These are phyloP conservation scores for Ustilago loliicola DNA, from an alignment of 1,284 basidiomycete species.

Conservation along the genomic window DNA sequence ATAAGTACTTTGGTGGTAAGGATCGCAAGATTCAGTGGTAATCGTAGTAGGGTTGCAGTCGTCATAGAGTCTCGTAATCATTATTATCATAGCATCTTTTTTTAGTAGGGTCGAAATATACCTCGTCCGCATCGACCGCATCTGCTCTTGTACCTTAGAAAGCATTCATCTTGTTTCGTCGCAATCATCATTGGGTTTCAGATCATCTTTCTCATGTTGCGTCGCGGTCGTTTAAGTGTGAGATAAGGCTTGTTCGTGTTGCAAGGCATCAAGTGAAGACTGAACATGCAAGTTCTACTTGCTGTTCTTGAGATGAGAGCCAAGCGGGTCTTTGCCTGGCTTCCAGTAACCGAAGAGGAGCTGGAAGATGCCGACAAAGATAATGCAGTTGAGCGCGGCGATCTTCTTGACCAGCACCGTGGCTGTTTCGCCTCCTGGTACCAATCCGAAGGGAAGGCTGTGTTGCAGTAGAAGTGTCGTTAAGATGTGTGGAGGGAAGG, in stretches of 20 bases:
- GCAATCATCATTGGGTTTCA: not conserved
- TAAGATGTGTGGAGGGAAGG: not conserved
- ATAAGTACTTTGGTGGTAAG: constrained; percentile 78
- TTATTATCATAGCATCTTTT: not conserved
- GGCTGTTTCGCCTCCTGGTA: constrained; percentile 44
- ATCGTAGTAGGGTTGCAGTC: not conserved
- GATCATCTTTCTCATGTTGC: not conserved
- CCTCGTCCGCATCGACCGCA: constrained; percentile 6
- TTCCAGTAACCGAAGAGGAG: constrained; percentile 54
- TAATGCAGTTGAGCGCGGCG: constrained; percentile 54
- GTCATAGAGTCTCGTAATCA: too few relatives aligned
- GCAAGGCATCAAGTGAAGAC: not conserved
- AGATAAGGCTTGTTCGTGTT: constrained; percentile 4
- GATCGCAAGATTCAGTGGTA: constrained; percentile 55
- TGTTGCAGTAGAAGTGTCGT: not conserved
- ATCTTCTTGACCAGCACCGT: constrained; percentile 56
- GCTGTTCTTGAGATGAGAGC: constrained; percentile 34
- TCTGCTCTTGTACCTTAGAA: constrained; percentile 8
- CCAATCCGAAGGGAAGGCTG: constrained; percentile 56
- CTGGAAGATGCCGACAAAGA: constrained; percentile 50
- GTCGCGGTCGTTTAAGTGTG: not conserved
- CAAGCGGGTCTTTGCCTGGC: constrained; percentile 46
- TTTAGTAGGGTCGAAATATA: constrained; percentile 14
- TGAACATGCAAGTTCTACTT: constrained; percentile 13
- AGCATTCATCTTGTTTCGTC: not conserved